Evolutionary conservation across 1,139 yeast species (phyloP).

Genomic region (Taiozyma onychis): DNA sequence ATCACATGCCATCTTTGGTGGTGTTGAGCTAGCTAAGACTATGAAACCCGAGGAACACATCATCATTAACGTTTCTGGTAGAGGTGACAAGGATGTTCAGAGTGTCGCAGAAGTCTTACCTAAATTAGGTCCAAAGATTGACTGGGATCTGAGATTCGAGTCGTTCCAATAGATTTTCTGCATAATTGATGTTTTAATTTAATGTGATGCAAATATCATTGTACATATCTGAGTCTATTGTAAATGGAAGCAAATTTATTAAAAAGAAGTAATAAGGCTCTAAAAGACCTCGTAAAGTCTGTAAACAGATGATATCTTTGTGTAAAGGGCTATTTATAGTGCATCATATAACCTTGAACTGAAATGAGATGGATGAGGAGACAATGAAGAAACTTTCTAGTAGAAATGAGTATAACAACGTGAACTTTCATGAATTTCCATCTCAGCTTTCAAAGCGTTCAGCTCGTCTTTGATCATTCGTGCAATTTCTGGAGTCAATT

Average conservation of each 20-base stretch:
- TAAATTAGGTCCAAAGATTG: conserved; percentile 79
- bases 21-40: conserved; percentile 79
- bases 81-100: conserved; percentile 99
- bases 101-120: conserved; percentile 95
- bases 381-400: conserved; percentile 25
- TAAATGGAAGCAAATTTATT: background rate
- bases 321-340: background rate
- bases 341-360: background rate
- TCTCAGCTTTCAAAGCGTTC: conserved; percentile 67
- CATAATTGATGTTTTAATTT: background rate
- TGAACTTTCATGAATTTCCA: conserved; percentile 79
- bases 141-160: conserved; percentile 94
- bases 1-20: conserved; percentile 93
- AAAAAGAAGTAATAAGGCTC: background rate
- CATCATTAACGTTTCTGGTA: conserved; percentile 88
- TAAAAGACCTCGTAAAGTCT: too few relatives aligned
- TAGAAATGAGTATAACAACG: conserved; percentile 80
- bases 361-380: background rate
- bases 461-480: conserved; percentile 84
- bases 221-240: background rate
- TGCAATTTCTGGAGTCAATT: conserved; percentile 82
- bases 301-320: background rate
- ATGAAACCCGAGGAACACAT: conserved; percentile 75
- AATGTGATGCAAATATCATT: background rate
- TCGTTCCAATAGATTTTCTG: conserved; percentile 13